Evolutionary conservation across 2,329 filamentous ascomycete genomes (phyloP), one percentile per base, ranked within the genome.

Genomic region (Didymella sp.): DNA sequence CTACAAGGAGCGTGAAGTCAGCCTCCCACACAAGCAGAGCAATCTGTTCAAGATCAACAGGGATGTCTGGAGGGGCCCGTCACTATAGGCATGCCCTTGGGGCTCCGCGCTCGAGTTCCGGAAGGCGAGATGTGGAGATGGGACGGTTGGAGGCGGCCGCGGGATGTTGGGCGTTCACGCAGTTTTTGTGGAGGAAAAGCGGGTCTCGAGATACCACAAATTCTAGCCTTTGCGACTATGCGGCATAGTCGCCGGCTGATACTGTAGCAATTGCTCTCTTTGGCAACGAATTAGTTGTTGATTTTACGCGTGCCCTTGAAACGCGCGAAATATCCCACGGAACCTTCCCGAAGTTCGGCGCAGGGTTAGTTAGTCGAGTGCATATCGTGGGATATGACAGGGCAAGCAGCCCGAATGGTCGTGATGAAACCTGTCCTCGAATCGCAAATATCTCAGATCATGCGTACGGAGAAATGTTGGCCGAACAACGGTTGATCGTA

Each of bases 11-110:
- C 87, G 87, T 57, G 92, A 97, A 71, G 83, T 98, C 47, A 85
- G 88, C 1, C 92, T 99, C 62, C 89, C 92, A 1, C 93, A 98
- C 74, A 99, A 99, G 76, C 92, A 96, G 74, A 88, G 91, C 6
- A 96, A 93, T 77, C 83, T 94, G 59, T 89, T 96, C 77, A 89
- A 89, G 69, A 83, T 96, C 61, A 84, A 86, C 55, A 83, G 94
- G 58, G 92, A 96, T 63, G 85, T 83, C 19, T 98, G 92, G 89
- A 70, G 70, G 17, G 69, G 68, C 2, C 73, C 73, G 42, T 63
- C 63, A 8, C 53, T 73, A 53, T 73, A 57, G 66, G 44, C 40
- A 46, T 7, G 43, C 47, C 45, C 24, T 45, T 37, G 49, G 37
- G 41, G 49, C 51, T 46, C 50, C 50, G 50, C 56, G 50, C 24